Conservation (phyloP, 495 filamentous ascomycete species). For the Astrothelium macrocarpum region DNA sequence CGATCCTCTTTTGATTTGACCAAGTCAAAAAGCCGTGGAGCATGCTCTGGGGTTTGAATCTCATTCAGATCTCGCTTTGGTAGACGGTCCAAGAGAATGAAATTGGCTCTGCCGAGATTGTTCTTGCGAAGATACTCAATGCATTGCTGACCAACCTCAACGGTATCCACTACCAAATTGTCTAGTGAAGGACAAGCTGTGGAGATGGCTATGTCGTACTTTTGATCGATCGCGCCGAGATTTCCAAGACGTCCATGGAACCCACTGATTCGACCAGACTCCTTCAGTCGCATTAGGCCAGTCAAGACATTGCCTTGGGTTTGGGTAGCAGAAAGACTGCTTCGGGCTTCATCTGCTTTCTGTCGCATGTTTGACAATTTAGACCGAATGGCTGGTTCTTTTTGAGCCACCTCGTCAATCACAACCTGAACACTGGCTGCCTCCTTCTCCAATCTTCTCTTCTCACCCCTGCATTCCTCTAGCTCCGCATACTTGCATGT, state of each 20-base stretch:
- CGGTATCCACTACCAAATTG: conserved; percentile 90
- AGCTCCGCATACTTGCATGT: conserved; percentile 63
- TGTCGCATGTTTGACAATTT: conserved; percentile 81
- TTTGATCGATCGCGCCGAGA: conserved; percentile 86
- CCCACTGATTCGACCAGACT: conserved; percentile 90
- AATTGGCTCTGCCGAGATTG: conserved; percentile 92
- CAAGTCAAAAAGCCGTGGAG: conserved; percentile 85
- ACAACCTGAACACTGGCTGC: conserved; percentile 58
- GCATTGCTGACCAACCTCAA: conserved; percentile 91
- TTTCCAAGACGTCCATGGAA: conserved; percentile 95
- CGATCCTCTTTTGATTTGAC: conserved; percentile 79
- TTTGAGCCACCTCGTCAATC: conserved; percentile 56
- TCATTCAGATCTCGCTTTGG: conserved; percentile 61
- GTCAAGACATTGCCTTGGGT: conserved; percentile 87
- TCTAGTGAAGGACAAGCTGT: conserved; percentile 87
- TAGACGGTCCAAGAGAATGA: conserved; percentile 87
- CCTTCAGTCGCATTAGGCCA: conserved; percentile 86
- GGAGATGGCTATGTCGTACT: conserved; percentile 93
- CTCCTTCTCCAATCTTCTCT: conserved; percentile 63
- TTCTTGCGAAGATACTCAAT: conserved; percentile 97
- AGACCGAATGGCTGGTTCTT: conserved; percentile 69
- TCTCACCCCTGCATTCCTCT: conserved; percentile 63
- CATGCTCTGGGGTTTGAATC: conserved; percentile 83
- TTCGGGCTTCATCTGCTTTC: conserved; percentile 89
- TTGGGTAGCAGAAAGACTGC: conserved; percentile 77